Percentiles rank a stretch among this genome's conserved stretches.
phyloP scores from a whole-genome alignment of 495 filamentous ascomycete species.

The Trichoderma gamsii region DNA sequence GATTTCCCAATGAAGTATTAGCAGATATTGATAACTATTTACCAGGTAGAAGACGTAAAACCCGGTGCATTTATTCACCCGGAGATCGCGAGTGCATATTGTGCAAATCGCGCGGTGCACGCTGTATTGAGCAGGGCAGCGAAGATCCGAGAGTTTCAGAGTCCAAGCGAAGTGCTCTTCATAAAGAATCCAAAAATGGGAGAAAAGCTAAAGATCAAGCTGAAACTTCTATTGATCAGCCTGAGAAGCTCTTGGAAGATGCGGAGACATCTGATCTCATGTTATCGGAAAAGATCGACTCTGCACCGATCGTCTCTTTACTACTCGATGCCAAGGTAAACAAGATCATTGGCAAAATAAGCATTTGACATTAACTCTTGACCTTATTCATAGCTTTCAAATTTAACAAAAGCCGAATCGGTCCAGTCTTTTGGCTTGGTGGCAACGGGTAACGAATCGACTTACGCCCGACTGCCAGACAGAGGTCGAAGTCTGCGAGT shows the following conservation, averaged over 20 bases:
- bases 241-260: background rate
- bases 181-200: background rate
- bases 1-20: too few relatives aligned
- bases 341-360: too few relatives aligned
- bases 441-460: background rate
- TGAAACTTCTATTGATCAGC: background rate
- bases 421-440: background rate
- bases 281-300: background rate
- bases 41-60: slow-evolving; percentile 19
- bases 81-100: slow-evolving; percentile 14
- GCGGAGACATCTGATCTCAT: background rate
- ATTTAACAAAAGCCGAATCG: background rate
- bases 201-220: background rate
- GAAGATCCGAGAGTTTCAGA: background rate
- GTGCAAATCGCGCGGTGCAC: slow-evolving; percentile 10
- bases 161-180: background rate
- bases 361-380: too few relatives aligned
- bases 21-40: background rate
- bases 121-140: slow-evolving; percentile 17
- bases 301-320: background rate
- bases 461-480: background rate
- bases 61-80: slow-evolving; percentile 10
- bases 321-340: slow-evolving; percentile 8
- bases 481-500: background rate
- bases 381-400: background rate